phyloP scores from a whole-genome alignment of 192 early-diverging fungal species.

The Backusella luteola region DNA sequence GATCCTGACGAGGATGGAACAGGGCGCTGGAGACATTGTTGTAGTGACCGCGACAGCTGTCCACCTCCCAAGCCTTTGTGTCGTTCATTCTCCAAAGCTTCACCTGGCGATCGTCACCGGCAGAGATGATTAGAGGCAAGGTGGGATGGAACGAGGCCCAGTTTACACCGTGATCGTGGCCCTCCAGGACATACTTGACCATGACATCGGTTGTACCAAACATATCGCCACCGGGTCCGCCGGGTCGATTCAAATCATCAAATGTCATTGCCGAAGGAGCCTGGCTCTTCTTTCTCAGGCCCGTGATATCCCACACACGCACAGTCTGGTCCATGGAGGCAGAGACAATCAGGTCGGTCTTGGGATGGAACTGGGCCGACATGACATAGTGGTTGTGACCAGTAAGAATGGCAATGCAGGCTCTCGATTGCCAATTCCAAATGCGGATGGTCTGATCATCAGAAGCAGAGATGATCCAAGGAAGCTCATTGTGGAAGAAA shows the following conservation, averaged over 20 bases:
- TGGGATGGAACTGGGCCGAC: slow-evolving; percentile 98
- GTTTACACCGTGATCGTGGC: slow-evolving; percentile 96
- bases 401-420: slow-evolving; percentile 95
- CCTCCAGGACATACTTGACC: slow-evolving; percentile 98
- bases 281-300: slow-evolving; percentile 80
- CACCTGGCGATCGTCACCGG: slow-evolving; percentile 95
- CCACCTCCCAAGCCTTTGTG: slow-evolving; percentile 99
- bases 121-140: slow-evolving; percentile 93
- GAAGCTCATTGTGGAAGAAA: slow-evolving; percentile 96
- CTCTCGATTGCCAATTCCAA: slow-evolving; percentile 99
- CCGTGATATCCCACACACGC: slow-evolving; percentile 99
- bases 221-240: slow-evolving; percentile 81
- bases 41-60: slow-evolving; percentile 98
- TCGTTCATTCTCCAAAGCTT: slow-evolving; percentile 99
- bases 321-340: slow-evolving; percentile 97
- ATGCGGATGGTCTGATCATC: slow-evolving; percentile 99
- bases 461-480: slow-evolving; percentile 96
- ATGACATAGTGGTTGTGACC: slow-evolving; percentile 99
- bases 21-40: slow-evolving; percentile 93
- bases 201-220: slow-evolving; percentile 96
- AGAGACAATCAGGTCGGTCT: slow-evolving; percentile 94
- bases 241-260: slow-evolving; percentile 49
- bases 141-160: slow-evolving; percentile 98
- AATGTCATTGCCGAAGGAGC: slow-evolving; percentile 56
- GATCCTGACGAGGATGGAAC: slow-evolving; percentile 96